These are phyloP conservation scores for Myxozyma nipponensis DNA, from an alignment of 805 yeast genomes.

Conservation along the genomic window DNA sequence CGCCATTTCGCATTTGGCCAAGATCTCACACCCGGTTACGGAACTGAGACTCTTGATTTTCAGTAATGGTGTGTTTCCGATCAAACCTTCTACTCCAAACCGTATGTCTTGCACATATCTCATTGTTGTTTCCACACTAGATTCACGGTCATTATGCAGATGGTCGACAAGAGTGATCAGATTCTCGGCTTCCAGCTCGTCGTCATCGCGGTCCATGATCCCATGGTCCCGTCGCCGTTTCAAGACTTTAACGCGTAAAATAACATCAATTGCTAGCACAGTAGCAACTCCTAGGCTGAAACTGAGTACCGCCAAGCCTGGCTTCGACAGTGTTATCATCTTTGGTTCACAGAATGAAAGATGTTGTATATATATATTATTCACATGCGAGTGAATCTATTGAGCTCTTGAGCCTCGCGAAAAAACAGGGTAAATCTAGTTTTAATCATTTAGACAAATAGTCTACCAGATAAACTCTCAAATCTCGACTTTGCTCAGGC, in stretches of 20 bases:
- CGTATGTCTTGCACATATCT: conserved; percentile 26
- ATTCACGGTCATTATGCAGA: background rate
- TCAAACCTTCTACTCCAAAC: conserved; percentile 68
- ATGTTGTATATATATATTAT: no score
- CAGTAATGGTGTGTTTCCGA: conserved; percentile 88
- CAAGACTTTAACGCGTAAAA: background rate
- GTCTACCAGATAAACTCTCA: background rate
- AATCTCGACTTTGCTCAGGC: no score
- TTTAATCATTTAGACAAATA: background rate
- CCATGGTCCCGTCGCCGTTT: background rate
- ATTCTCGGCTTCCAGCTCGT: background rate
- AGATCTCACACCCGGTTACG: conserved; percentile 74
- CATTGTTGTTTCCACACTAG: background rate
- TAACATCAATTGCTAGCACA: background rate
- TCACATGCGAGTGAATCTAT: no score
- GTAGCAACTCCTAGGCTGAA: background rate
- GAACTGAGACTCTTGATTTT: conserved; percentile 65
- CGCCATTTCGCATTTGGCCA: conserved; percentile 77
- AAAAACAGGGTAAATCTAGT: no score
- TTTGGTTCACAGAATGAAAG: no score
- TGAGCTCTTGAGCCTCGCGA: no score
- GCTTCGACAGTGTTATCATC: no score
- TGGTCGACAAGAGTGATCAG: background rate
- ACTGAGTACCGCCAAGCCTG: background rate
- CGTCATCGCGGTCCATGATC: background rate